These are phyloP conservation scores for Tulasnella sp. DNA, from an alignment of 768 basidiomycete species.

Conservation along the genomic window DNA sequence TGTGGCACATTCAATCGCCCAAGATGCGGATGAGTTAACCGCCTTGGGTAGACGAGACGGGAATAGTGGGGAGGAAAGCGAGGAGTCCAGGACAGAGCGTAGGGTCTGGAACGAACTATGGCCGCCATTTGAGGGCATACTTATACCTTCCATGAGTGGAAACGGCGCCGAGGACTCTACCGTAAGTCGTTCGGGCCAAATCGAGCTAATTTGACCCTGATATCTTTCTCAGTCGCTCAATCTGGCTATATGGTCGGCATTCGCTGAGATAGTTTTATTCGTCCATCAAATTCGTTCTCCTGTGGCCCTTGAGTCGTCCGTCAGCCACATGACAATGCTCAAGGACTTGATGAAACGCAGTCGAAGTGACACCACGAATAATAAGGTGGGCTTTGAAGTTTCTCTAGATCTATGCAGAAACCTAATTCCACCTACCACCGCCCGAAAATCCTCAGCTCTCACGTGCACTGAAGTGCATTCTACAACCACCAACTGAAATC, in stretches of 20 bases:
- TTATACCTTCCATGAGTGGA: not conserved
- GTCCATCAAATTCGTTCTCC: constrained; percentile 44
- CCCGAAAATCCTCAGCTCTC: constrained; percentile 38
- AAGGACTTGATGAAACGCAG: constrained; percentile 39
- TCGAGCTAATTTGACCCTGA: not conserved
- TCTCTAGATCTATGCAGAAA: not conserved
- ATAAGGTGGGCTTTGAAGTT: constrained; percentile 35
- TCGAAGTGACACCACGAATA: constrained; percentile 38
- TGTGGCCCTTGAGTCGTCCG: constrained; percentile 43
- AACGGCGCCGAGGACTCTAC: not conserved
- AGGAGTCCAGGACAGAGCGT: constrained; percentile 26
- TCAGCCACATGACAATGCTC: constrained; percentile 38
- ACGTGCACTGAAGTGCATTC: constrained; percentile 42
- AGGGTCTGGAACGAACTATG: constrained; percentile 68
- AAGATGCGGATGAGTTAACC: constrained; percentile 1
- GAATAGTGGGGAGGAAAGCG: not conserved
- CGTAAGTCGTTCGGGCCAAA: not conserved
- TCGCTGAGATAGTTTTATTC: constrained; percentile 57
- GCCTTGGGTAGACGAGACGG: not conserved
- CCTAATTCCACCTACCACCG: not conserved
- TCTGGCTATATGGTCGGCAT: constrained; percentile 46
- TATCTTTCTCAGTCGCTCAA: constrained; percentile 37
- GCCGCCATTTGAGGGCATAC: constrained; percentile 46
- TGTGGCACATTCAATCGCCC: not conserved
- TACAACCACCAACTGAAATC: constrained; percentile 41